Conservation (phyloP, 2,329 filamentous ascomycete species). For the Torrubiella hemipterigena region DNA sequence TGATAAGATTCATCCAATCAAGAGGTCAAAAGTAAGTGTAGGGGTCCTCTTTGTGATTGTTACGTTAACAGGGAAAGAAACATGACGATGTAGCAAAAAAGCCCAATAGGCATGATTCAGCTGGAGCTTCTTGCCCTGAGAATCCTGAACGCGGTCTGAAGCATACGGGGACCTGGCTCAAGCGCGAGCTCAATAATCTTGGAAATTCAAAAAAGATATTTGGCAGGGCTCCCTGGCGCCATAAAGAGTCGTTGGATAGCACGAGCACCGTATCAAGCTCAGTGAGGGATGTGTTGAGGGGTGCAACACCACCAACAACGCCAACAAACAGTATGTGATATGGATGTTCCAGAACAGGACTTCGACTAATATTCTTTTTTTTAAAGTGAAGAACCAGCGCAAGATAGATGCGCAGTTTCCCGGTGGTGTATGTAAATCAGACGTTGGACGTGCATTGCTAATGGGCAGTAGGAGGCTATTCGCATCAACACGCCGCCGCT, state of each 20-base stretch:
- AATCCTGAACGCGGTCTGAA: slow-evolving; percentile 3
- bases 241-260: slow-evolving; percentile 25
- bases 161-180: slow-evolving; percentile 15
- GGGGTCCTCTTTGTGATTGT: too few relatives aligned
- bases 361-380: too few relatives aligned
- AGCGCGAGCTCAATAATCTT: slow-evolving; percentile 16
- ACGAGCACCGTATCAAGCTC: slow-evolving; percentile 28
- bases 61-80: too few relatives aligned
- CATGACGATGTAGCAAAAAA: too few relatives aligned
- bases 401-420: slow-evolving; percentile 15
- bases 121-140: slow-evolving; percentile 2
- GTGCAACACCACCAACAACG: slow-evolving; percentile 19
- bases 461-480: slow-evolving; percentile 30
- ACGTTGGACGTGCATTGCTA: slow-evolving; percentile 1
- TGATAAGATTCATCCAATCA: too few relatives aligned
- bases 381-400: slow-evolving; percentile 1
- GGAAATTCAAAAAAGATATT: slow-evolving; percentile 25
- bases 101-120: slow-evolving; percentile 1
- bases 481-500: slow-evolving; percentile 34
- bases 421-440: slow-evolving; percentile 22
- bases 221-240: slow-evolving; percentile 26
- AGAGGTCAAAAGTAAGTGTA: too few relatives aligned
- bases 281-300: slow-evolving; percentile 25
- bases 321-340: slow-evolving; percentile 12
- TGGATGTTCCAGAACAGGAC: too few relatives aligned